Base-by-base conservation (phyloP, 768 basidiomycete genomes). In the Lanmaoa pseudosensibilis region DNA sequence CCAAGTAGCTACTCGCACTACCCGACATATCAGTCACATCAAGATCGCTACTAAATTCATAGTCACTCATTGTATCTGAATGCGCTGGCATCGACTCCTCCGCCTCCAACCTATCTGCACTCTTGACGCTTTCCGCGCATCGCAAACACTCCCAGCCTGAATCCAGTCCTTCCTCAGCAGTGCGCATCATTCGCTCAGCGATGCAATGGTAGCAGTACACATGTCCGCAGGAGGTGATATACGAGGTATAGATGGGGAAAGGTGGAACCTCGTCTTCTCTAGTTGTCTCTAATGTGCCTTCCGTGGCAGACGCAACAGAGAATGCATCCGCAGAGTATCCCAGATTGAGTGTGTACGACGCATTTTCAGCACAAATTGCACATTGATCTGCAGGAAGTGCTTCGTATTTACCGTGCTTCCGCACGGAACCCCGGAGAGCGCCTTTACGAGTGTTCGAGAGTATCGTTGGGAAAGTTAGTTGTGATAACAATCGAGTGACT, bases 191-290 rank as follows among this genome's bases (percentile, higher is more conserved):
- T 58, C 86, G 84, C 66, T 91, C 90, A 15, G 92, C 83, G 40
- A 98, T 79, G 73, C 97, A 99, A 63, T 88, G 87, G 71, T 98
- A 99, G 73, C 97, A 98, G 74, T 95, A 99, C 15, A 83, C 70
- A 67, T 97, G 93, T 8, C 84, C 87, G 59, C 91, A 94, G 32
- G 87, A 86, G 34, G 93, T 85, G 48, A 88, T 74, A 67, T 96
- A 98, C 0, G 95, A 87, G 43, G 85, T 88, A 65, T 88, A 80
- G 58, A 96, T 83, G 3, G 92, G 88, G 65, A 84, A 77, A 5
- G 85, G 81, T 23, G 82, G 78, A 52, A 78, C 78, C 23, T 72
- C 72, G 36, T 59, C 65, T 50, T 54, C 67, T 34, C 55, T 54
- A 36, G 67, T 52, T 2, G 65, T 50, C 38, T 64, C 58, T 12